Conservation (phyloP, 306 rosid species). For the Cajanus cajan region DNA sequence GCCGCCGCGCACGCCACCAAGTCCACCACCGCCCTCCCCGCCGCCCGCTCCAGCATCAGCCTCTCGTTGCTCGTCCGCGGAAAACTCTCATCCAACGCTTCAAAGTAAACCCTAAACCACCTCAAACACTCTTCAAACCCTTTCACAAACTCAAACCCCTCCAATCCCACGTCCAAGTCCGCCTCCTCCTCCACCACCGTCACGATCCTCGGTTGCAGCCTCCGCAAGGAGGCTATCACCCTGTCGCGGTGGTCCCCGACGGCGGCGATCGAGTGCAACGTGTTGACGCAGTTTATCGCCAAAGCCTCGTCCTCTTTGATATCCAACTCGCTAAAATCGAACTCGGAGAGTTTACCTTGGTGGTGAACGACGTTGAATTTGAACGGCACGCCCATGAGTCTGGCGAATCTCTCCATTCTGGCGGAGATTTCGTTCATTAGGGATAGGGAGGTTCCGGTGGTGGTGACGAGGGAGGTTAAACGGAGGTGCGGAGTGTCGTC, state of each 20-base stretch:
- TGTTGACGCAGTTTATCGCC: conserved; percentile 71
- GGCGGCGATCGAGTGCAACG: conserved; percentile 59
- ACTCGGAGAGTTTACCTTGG: conserved; percentile 61
- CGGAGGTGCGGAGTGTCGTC: conserved; percentile 83
- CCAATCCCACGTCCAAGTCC: conserved; percentile 66
- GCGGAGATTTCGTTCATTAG: conserved; percentile 71
- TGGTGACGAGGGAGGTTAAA: conserved; percentile 58
- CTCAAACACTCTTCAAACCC: conserved; percentile 79
- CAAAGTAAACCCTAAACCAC: conserved; percentile 97
- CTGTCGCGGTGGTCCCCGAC: conserved; percentile 53
- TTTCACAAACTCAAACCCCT: conserved; percentile 71
- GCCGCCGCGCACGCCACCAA: conserved; percentile 57
- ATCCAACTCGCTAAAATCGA: conserved; percentile 49
- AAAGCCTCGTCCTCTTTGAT: conserved; percentile 70
- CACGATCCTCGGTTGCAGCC: conserved; percentile 64
- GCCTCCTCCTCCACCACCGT: conserved; percentile 93
- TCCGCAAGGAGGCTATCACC: conserved; percentile 45
- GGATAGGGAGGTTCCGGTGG: conserved; percentile 38
- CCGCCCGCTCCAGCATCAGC: conserved; percentile 69
- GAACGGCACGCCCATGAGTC: conserved; percentile 96
- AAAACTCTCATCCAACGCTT: conserved; percentile 81
- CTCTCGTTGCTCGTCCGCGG: conserved; percentile 67
- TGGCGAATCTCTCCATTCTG: conserved; percentile 86
- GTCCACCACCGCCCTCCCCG: conserved; percentile 83
- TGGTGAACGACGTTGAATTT: conserved; percentile 73